These are phyloP conservation scores for Plectranthus barbatus DNA, from an alignment of 257 asterid species.

Conservation along the genomic window DNA sequence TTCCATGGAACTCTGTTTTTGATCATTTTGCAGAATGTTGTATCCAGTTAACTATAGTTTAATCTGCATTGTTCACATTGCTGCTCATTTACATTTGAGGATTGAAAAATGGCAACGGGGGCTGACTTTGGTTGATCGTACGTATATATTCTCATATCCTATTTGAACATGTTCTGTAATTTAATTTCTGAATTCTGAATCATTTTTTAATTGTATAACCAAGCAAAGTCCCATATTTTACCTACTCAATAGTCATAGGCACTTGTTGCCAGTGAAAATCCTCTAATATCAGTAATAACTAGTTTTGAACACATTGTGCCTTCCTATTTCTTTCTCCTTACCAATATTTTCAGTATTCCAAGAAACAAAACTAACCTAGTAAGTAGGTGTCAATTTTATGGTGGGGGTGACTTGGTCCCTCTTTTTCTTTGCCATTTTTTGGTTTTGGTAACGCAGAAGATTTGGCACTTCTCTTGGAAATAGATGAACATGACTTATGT, in stretches of 20 bases:
- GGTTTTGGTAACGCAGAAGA: no score
- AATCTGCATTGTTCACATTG: not conserved
- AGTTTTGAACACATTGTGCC: not conserved
- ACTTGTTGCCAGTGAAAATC: not conserved
- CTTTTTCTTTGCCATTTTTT: no score
- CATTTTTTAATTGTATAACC: no score
- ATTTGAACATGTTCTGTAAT: no score
- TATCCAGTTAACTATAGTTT: not conserved
- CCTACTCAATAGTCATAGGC: not conserved
- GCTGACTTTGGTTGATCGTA: conserved; percentile 88
- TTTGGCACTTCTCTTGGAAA: no score
- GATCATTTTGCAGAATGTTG: not conserved
- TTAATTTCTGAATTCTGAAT: no score
- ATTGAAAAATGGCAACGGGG: conserved; percentile 45
- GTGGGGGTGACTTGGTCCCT: no score
- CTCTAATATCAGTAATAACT: not conserved
- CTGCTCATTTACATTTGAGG: not conserved
- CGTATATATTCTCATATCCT: conserved; percentile 22
- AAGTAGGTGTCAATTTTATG: no score
- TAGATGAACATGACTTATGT: no score
- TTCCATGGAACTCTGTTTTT: not conserved
- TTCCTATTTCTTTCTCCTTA: not conserved
- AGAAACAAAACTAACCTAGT: no score
- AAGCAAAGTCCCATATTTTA: not conserved
- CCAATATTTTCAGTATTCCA: no score